Conservation (phyloP, 768 basidiomycete genomes). For the Psilocybe tampanensis region DNA sequence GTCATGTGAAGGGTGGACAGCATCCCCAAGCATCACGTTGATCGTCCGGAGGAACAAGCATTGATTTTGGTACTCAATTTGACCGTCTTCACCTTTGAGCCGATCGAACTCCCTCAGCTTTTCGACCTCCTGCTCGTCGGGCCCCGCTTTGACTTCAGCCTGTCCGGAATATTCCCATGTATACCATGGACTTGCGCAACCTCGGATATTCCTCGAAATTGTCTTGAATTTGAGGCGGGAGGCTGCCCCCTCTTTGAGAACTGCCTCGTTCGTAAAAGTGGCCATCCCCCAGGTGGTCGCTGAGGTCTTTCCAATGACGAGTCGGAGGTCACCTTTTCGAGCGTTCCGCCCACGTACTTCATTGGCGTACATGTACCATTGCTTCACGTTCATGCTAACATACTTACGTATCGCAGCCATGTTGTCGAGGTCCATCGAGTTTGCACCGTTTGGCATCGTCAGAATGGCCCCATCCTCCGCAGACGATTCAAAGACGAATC, state of each 20-base stretch:
- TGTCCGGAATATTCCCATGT: conserved; percentile 12
- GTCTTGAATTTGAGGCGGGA: conserved; percentile 5
- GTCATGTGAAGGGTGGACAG: not conserved
- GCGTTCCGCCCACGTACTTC: conserved; percentile 12
- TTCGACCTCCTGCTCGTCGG: not conserved
- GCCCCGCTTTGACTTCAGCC: conserved; percentile 7
- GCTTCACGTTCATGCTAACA: conserved; percentile 5
- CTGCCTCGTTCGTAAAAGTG: conserved; percentile 8
- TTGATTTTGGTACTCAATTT: conserved; percentile 2
- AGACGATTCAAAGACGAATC: conserved; percentile 9
- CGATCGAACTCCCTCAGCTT: not conserved
- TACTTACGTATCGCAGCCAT: conserved; percentile 3
- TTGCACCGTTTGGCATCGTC: conserved; percentile 17
- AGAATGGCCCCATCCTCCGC: conserved; percentile 18
- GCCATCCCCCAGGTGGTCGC: conserved; percentile 21
- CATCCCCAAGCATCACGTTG: conserved; percentile 5
- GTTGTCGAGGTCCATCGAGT: conserved; percentile 7
- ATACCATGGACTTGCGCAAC: not conserved
- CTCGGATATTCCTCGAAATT: not conserved
- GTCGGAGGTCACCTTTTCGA: conserved; percentile 21
- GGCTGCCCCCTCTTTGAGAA: not conserved
- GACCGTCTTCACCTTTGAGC: not conserved
- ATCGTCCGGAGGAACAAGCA: conserved; percentile 13
- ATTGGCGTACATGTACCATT: conserved; percentile 21
- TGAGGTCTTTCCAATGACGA: conserved; percentile 20